Conservation (phyloP, 108 stramenopile species). For the Stephanodiscus minutulus region DNA sequence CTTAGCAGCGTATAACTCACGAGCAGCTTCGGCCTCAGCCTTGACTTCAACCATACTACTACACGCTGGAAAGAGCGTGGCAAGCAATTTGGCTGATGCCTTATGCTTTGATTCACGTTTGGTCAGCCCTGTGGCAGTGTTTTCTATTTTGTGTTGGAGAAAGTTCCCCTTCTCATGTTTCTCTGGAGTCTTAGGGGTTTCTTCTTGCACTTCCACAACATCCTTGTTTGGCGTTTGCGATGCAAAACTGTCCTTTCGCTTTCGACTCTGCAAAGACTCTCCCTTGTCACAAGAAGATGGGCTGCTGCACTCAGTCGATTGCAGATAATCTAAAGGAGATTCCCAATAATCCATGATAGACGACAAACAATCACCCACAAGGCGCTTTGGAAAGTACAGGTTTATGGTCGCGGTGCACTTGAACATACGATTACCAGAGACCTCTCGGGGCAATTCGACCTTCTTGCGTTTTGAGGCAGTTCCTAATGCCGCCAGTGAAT, state of each 20-base stretch:
- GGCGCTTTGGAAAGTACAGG: conserved; percentile 35
- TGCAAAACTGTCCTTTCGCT: conserved; percentile 42
- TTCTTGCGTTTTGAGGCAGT: conserved; percentile 21
- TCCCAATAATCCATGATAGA: conserved; percentile 45
- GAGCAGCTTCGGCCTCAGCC: conserved; percentile 78
- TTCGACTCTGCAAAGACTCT: conserved; percentile 27
- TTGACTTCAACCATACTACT: conserved; percentile 77
- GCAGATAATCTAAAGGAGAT: conserved; percentile 47
- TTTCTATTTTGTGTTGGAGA: conserved; percentile 48
- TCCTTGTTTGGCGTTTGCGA: conserved; percentile 34
- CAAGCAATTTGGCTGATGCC: conserved; percentile 80
- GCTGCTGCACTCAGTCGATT: conserved; percentile 11
- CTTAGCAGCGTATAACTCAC: conserved; percentile 72
- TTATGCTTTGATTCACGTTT: conserved; percentile 85
- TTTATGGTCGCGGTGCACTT: conserved; percentile 55
- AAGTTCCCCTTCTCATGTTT: conserved; percentile 26
- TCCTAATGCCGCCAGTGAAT: not conserved
- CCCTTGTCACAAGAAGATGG: conserved; percentile 14
- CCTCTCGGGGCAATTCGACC: conserved; percentile 10
- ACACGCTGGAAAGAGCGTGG: conserved; percentile 80
- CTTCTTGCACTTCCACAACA: conserved; percentile 14
- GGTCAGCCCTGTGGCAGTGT: conserved; percentile 60
- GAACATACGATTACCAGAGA: conserved; percentile 50
- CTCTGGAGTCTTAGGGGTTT: not conserved
- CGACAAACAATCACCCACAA: conserved; percentile 28